Base-by-base conservation (phyloP, 768 basidiomycete species). In the Lactarius hatsudake region DNA sequence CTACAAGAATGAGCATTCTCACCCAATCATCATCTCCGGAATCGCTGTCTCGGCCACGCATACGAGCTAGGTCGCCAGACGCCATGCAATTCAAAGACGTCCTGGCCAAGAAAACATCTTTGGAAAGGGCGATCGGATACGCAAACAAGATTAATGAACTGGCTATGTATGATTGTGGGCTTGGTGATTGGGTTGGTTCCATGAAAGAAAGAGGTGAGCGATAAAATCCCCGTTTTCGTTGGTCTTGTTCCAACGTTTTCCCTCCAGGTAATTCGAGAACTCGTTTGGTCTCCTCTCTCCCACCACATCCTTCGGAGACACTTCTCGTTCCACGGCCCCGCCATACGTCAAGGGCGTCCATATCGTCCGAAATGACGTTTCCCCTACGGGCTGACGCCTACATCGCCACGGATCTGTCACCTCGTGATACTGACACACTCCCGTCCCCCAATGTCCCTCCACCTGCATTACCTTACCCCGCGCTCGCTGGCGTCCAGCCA, bases 121-220 rank as follows among this genome's bases (percentile, higher is more conserved):
- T 84, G 5, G 93, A 94, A 72, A 83, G 93, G 58, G 90, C 88
- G 66, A 74, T 78, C 28, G 84, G 87, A 43, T 96, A 95, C 71
- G 88, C 90, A 30, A 78, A 81, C 71, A 95, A 94, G 79, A 91
- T 95, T 69, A 92, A 93, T 72, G 91, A 94, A 74, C 75, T 96
- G 23, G 85, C 86, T 63, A 79, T 81, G 67, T 87, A 85, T 72
- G 90, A 93, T 72, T 89, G 89, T 71, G 92, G 93, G 38, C 77
- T 95, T 61, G 78, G 79, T 23, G 86, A 89, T n/a, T 96, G 94
- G 94, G 76, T 93, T 30, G 70, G 78, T 45, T 82, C 84, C 64
- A 82, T 82, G 63, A 84, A 77, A 69, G 76, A 79, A 62, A 81
- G 82, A 81, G 83, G 92, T 90, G 71, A 30, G 80, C 75, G 69